phyloP scores from a whole-genome alignment of 225 moss, liverwort and hornwort genomes.

The Bryum argenteum region DNA sequence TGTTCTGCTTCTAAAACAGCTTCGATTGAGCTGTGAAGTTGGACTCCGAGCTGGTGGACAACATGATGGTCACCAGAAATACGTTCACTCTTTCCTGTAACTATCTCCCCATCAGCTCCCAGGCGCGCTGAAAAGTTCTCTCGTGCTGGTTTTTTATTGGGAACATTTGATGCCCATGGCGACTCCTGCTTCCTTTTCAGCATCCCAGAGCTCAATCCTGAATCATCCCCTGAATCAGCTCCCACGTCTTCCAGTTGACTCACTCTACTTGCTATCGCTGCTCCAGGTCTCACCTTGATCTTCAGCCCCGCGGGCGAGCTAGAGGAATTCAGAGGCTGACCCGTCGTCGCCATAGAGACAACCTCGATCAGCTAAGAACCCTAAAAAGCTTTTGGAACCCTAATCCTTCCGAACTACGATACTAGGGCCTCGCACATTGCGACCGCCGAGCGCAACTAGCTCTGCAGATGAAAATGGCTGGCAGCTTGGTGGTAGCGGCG shows the following conservation, averaged over 20 bases:
- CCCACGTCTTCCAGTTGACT: constrained; percentile 40
- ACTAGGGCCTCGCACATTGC: too few species aligned
- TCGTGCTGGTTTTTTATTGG: constrained; percentile 46
- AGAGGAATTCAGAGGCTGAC: constrained; percentile 27
- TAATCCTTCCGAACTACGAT: too few species aligned
- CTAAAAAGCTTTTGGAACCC: neutral
- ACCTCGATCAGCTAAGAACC: neutral
- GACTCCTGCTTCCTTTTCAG: constrained; percentile 60
- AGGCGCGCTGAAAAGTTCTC: constrained; percentile 48
- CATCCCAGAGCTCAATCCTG: constrained; percentile 40
- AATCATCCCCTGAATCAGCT: constrained; percentile 48
- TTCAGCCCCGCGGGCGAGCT: constrained; percentile 50
- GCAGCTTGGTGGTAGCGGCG: too few species aligned
- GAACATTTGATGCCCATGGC: constrained; percentile 20
- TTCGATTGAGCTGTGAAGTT: constrained; percentile 60
- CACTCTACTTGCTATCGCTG: constrained; percentile 28
- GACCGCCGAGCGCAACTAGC: too few species aligned
- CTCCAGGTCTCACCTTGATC: constrained; percentile 49
- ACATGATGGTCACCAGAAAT: constrained; percentile 53
- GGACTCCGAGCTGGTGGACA: constrained; percentile 60
- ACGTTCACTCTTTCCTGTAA: constrained; percentile 57
- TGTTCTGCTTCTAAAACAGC: constrained; percentile 66
- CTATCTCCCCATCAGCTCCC: constrained; percentile 62
- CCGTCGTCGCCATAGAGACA: constrained; percentile 26
- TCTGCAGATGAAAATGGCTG: too few species aligned